Percentiles rank a stretch among this genome's conserved stretches.
Conservation (phyloP, 495 filamentous ascomycete genomes). For the Aspergillus incahuasiensis region DNA sequence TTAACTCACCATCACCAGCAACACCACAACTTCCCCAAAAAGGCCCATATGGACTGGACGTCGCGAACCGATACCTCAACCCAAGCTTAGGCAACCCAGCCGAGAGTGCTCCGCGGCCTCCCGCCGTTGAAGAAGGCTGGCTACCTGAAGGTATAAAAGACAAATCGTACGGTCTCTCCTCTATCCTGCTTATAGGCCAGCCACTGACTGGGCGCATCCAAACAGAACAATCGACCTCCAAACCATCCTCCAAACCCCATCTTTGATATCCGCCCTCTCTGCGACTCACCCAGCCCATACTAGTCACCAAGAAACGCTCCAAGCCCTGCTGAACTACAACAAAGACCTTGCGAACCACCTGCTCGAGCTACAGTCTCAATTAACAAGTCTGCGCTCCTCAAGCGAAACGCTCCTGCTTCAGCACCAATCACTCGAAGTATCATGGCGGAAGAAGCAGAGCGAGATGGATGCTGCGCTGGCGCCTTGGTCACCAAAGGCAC, state of each 20-base stretch:
- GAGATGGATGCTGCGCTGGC: slow-evolving; percentile 83
- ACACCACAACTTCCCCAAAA: slow-evolving; percentile 27
- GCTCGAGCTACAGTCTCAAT: slow-evolving; percentile 55
- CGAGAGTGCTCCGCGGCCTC: slow-evolving; percentile 28
- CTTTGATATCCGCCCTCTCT: slow-evolving; percentile 58
- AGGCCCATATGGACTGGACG: slow-evolving; percentile 22
- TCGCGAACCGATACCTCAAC: slow-evolving; percentile 14
- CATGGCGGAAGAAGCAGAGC: slow-evolving; percentile 81
- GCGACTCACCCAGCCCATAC: slow-evolving; percentile 58
- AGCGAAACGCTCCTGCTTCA: slow-evolving; percentile 78
- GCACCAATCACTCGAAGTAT: slow-evolving; percentile 80
- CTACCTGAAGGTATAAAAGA: slow-evolving; percentile 65
- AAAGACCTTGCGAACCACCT: slow-evolving; percentile 65
- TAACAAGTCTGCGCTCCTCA: slow-evolving; percentile 57
- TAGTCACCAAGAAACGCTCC: slow-evolving; percentile 46
- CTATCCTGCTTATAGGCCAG: background rate
- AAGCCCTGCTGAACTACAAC: slow-evolving; percentile 54
- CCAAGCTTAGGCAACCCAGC: slow-evolving; percentile 12
- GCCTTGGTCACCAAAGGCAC: slow-evolving; percentile 74
- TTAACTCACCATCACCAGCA: slow-evolving; percentile 26
- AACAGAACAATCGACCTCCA: slow-evolving; percentile 56
- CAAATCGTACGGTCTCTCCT: slow-evolving; percentile 56
- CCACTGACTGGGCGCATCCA: slow-evolving; percentile 33
- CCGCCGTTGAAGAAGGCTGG: slow-evolving; percentile 52
- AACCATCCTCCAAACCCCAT: slow-evolving; percentile 55